Evolutionary conservation across 2,329 filamentous ascomycete species (phyloP).

Genomic region (Lasiodiplodia sp.): DNA sequence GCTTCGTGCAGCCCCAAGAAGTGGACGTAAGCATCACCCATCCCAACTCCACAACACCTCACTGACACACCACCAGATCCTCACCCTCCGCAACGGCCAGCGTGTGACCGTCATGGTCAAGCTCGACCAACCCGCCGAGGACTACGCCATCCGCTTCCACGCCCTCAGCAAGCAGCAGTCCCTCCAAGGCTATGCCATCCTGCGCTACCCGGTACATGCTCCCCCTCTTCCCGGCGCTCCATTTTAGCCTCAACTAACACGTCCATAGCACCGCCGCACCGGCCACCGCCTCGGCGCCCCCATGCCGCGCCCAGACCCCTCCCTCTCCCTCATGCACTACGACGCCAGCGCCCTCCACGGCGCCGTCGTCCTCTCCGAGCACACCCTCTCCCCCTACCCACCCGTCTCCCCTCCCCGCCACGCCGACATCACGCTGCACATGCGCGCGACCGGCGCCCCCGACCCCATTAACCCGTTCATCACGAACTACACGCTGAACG

Average conservation of each 20-base stretch:
- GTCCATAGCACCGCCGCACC: constrained; percentile 1
- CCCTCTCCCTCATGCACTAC: constrained; percentile 1
- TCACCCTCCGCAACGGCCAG: constrained; percentile 3
- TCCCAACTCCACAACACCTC: neutral
- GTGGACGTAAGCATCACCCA: neutral
- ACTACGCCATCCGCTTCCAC: constrained; percentile 20
- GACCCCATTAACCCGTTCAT: constrained; percentile 34
- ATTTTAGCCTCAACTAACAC: neutral
- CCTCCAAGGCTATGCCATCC: constrained; percentile 4
- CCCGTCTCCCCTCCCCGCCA: constrained; percentile 23
- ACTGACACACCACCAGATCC: neutral
- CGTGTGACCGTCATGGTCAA: constrained; percentile 2
- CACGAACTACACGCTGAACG: constrained; percentile 36
- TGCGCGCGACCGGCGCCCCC: constrained; percentile 33
- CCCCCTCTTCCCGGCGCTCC: neutral
- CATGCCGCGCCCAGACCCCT: neutral
- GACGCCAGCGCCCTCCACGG: neutral
- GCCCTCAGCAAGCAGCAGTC: constrained; percentile 4
- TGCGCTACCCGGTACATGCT: constrained; percentile 1
- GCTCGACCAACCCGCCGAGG: neutral
- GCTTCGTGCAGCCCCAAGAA: neutral
- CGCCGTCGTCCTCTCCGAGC: constrained; percentile 23
- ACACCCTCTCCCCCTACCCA: neutral
- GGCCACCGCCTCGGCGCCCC: constrained; percentile 1
- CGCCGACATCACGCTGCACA: constrained; percentile 32